These are phyloP conservation scores for Paspalum vaginatum DNA, from an alignment of 176 grass and related monocot species.

Conservation along the genomic window DNA sequence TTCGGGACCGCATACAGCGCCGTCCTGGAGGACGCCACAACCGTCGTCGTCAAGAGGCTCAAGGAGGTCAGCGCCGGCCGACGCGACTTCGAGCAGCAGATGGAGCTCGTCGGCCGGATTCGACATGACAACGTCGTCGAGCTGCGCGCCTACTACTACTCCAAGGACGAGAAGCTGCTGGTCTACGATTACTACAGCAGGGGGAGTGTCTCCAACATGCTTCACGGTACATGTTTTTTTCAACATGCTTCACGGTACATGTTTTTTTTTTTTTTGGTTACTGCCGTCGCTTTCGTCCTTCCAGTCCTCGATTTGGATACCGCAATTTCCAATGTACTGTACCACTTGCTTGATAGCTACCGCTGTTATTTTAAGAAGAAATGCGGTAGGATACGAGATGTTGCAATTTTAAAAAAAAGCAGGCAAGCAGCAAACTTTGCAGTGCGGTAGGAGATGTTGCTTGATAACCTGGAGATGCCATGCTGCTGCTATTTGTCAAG, in stretches of 20 bases:
- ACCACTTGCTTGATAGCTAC: background rate
- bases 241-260: constrained; percentile 88
- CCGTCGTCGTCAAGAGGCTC: constrained; percentile 90
- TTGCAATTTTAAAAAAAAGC: background rate
- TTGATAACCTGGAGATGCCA: constrained; percentile 13
- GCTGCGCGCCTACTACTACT: constrained; percentile 89
- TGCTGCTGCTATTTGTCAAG: constrained; percentile 37
- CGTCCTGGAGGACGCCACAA: constrained; percentile 82
- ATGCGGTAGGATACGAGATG: background rate
- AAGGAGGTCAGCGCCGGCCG: constrained; percentile 82
- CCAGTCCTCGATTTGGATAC: constrained; percentile 10
- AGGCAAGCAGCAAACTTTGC: constrained; percentile 3
- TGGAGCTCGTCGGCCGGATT: constrained; percentile 82
- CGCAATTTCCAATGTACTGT: background rate
- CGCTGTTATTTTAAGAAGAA: constrained; percentile 5
- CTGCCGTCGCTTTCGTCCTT: background rate
- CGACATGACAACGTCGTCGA: constrained; percentile 81
- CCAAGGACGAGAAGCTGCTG: constrained; percentile 98
- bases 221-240: constrained; percentile 64
- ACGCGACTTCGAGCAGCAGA: constrained; percentile 95
- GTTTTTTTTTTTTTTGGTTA: too few relatives aligned
- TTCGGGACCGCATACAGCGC: constrained; percentile 94
- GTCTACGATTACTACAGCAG: constrained; percentile 77
- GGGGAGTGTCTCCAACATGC: constrained; percentile 84
- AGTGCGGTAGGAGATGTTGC: too few relatives aligned